These are phyloP conservation scores for Pyrenophora tritici-repentis DNA, from an alignment of 2,329 filamentous ascomycete species.

Conservation along the genomic window DNA sequence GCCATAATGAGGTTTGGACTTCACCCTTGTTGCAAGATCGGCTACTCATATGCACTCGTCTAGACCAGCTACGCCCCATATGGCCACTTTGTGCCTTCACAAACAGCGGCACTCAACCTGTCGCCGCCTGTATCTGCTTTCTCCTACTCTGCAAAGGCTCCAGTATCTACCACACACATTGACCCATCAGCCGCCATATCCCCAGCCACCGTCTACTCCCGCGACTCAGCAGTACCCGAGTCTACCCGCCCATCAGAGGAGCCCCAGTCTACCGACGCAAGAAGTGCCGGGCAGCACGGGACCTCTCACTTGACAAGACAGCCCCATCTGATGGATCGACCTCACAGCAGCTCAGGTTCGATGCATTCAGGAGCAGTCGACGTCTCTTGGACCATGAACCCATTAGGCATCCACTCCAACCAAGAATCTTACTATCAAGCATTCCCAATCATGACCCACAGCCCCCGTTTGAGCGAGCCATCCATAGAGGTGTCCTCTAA, in stretches of 20 bases:
- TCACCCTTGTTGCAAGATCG: conserved; percentile 9
- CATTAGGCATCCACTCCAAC: conserved; percentile 48
- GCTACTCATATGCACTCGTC: conserved; percentile 13
- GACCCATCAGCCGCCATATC: conserved; percentile 36
- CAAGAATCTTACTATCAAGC: conserved; percentile 43
- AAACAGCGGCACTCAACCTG: conserved; percentile 34
- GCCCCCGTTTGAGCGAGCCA: conserved; percentile 42
- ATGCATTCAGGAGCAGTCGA: conserved; percentile 47
- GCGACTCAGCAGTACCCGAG: conserved; percentile 29
- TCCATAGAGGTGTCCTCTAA: conserved; percentile 31
- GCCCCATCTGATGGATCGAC: conserved; percentile 31
- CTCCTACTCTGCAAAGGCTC: conserved; percentile 28
- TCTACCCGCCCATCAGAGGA: conserved; percentile 29
- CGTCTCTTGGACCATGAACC: conserved; percentile 47
- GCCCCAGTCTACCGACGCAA: conserved; percentile 19
- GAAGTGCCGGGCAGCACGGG: conserved; percentile 12
- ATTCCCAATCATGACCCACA: conserved; percentile 27
- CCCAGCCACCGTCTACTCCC: conserved; percentile 38
- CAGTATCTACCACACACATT: conserved; percentile 23
- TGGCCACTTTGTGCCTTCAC: conserved; percentile 41
- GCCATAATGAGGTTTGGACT: conserved; percentile 36
- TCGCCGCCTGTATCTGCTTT: conserved; percentile 29
- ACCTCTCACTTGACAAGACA: conserved; percentile 15
- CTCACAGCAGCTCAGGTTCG: conserved; percentile 52
- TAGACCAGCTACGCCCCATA: conserved; percentile 37